A percentile compares a stretch with the other conserved stretches of the same genome.
Evolutionary conservation across 23 red algal species (phyloP).

Genomic region (Gracilaria domingensis): DNA sequence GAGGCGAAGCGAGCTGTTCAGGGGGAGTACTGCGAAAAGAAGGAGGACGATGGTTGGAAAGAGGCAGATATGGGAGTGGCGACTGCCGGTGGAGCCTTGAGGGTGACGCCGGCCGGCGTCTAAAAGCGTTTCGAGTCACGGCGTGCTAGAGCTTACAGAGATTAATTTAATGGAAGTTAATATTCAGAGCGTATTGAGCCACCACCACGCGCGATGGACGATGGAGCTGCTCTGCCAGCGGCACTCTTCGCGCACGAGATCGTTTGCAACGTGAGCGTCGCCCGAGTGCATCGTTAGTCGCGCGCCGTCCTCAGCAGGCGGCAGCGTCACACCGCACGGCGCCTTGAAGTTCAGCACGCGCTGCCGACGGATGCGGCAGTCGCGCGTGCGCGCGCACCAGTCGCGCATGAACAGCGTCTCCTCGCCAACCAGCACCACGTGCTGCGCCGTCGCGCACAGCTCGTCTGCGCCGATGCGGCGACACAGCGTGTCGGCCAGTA

Average conservation of each 20-base stretch:
- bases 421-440: slow-evolving; percentile 3
- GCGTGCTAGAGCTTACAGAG: too few relatives aligned
- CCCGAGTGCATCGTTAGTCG: slow-evolving; percentile 17
- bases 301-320: slow-evolving; percentile 26
- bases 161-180: too few relatives aligned
- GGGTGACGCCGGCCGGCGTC: too few relatives aligned
- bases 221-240: background rate
- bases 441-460: slow-evolving; percentile 24
- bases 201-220: background rate
- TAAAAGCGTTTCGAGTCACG: too few relatives aligned
- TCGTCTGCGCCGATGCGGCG: background rate
- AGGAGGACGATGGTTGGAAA: background rate
- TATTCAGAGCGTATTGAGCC: slow-evolving; percentile 13
- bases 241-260: background rate
- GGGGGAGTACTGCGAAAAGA: background rate
- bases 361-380: background rate
- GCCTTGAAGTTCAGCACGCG: slow-evolving; percentile 30
- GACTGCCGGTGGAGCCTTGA: too few relatives aligned
- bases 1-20: background rate
- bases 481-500: background rate
- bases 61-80: too few relatives aligned
- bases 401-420: slow-evolving; percentile 30
- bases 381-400: slow-evolving; percentile 1
- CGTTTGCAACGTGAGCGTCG: background rate
- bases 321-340: slow-evolving; percentile 14